phyloP scores from a whole-genome alignment of 305 asterid species.

The Fraxinus dipetala region DNA sequence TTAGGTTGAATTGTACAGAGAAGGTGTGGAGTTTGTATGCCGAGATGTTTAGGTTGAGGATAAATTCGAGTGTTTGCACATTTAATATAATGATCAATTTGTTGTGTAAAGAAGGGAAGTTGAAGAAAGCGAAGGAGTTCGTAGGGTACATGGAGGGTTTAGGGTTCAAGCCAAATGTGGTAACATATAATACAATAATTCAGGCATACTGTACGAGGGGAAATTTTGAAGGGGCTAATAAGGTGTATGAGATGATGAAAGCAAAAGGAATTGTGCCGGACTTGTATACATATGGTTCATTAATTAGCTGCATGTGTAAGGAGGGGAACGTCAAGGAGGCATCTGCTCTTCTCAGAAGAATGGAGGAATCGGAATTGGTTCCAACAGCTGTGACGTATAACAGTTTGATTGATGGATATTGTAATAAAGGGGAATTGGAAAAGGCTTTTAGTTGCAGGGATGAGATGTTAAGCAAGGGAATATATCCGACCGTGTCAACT shows the following conservation, averaged over 20 bases:
- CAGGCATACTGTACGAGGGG: constrained; percentile 39
- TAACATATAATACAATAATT: constrained; percentile 50
- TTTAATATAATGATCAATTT: constrained; percentile 52
- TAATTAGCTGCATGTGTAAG: constrained; percentile 41
- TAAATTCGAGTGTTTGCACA: constrained; percentile 36
- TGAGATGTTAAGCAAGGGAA: constrained; percentile 51
- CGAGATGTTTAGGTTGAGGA: constrained; percentile 45
- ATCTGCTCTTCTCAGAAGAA: constrained; percentile 37
- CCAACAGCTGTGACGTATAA: constrained; percentile 49
- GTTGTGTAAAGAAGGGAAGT: constrained; percentile 52
- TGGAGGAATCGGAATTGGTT: constrained; percentile 43
- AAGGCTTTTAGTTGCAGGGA: constrained; percentile 43
- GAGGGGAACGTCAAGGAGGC: constrained; percentile 40
- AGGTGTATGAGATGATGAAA: constrained; percentile 37
- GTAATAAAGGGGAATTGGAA: constrained; percentile 43
- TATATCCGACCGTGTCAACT: constrained; percentile 41
- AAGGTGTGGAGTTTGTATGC: constrained; percentile 42
- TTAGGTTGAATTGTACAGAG: constrained; percentile 31
- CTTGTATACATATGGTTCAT: constrained; percentile 39
- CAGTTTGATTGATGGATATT: constrained; percentile 46
- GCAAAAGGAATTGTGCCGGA: constrained; percentile 40
- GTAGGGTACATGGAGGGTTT: constrained; percentile 40
- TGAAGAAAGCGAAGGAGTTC: constrained; percentile 44
- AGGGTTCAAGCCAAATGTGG: constrained; percentile 45
- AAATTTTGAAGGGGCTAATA: constrained; percentile 38